Evolutionary conservation across 495 filamentous ascomycete species (phyloP), one percentile per base, ranked within the genome.

Genomic region (Penicillium chermesinum): DNA sequence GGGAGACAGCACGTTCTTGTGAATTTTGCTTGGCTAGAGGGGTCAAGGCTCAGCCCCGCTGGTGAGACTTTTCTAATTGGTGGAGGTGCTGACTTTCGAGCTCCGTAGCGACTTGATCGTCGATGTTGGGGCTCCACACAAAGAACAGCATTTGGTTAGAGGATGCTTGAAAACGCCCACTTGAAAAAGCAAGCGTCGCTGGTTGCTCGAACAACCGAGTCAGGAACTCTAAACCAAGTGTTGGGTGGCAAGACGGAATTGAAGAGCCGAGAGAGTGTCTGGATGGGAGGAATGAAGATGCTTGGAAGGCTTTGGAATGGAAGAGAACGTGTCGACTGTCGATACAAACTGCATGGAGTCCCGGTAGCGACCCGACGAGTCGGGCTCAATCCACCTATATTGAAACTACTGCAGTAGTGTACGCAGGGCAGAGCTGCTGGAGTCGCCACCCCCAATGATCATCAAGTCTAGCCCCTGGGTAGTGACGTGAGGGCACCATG

Each of bases 121-220:
- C 42, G 42, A 44, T 44, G 42, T 12, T 32, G 41, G 30, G 35
- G 42, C 27, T 32, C 42, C 42, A 44, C 42, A 44, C 25, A 16
- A 42, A 25, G 22, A 18, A 44, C 33, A 30, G n/a, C 27, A 15
- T 35, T 20, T 25, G 22, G 25, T 5, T 43, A 27, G 7, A 25
- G 13, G 40, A 30, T 18, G 15, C 13, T 36, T 19, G 20, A 25
- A 20, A 8, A 22, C 30, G 42, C 42, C 47, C 47, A 49, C 47
- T 41, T 43, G n/a, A n/a, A 14, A 16, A 20, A 33, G 18, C 14
- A 9, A 49, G 25, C 15, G 27, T 32, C 12, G 36, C 13, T 17
- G 38, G 40, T 42, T 49, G 47, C 48, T 50, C 41, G 19, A 45
- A 44, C 41, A 45, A 49, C 42, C 32, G 41, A 30, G 41, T 44